Evolutionary conservation across 2,329 filamentous ascomycete genomes (phyloP), one percentile per base, ranked within the genome.

Genomic region (Neopestalotiopsis clavispora): DNA sequence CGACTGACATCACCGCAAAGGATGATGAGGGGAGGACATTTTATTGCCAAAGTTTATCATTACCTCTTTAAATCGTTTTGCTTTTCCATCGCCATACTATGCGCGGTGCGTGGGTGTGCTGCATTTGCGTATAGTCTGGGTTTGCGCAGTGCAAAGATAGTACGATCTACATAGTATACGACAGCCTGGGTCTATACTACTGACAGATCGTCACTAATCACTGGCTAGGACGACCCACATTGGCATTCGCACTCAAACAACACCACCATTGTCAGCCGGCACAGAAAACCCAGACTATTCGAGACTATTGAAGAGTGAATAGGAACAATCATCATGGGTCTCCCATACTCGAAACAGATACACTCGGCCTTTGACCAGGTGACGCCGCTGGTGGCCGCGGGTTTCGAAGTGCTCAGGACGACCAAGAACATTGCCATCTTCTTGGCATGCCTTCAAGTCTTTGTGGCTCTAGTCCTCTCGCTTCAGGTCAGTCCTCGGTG

Each of bases 291-390:
- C 23, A 28, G 23, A 4, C 23, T 28, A 28, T 3, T 28, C 23
- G 2, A 2, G 0, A 17, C 4, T 34, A 28, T 4, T 12, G 28
- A 17, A 17, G 23, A 30, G 4, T 23, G 28, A 20, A 58, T 17
- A 23, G 20, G 20, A 17, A 32, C 6, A 60, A 17, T 17, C 20
- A 68, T 58, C 32, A 86, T 86, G 84, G 84, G 85, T 13, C 82
- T 87, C 65, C 85, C 85, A 1, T 87, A 86, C 76, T 85, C 83
- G 14, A 82, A 81, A 72, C 80, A 86, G 70, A 86, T 86, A 72
- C 82, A 85, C 72, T 77, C 82, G 2, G 85, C 84, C 49, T 86
- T 87, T 74, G 82, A 84, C 69, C 83, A 86, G 77, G 84, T 87
- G 34, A 85, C 84, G 0, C 85, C 85, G 0, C 82, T 87, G 4